A percentile compares a stretch with the other conserved stretches of the same genome.
phyloP scores from a whole-genome alignment of 371 early-diverging fungal species.

The Parasitella parasitica region DNA sequence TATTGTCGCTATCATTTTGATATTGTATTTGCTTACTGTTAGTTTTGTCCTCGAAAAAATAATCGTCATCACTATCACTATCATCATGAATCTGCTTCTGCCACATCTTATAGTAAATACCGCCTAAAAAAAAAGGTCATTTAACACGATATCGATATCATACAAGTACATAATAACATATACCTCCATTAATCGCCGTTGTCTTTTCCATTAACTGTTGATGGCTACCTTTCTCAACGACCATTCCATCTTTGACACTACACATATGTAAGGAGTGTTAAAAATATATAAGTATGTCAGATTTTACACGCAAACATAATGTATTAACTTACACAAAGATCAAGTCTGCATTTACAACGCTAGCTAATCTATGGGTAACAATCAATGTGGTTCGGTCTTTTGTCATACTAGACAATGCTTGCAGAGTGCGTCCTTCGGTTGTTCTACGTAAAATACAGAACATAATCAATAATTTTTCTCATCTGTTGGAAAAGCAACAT shows the following conservation, averaged over 20 bases:
- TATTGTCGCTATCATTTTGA: neutral
- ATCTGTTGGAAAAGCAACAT: neutral
- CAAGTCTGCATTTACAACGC: slow-evolving; percentile 69
- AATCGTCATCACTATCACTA: no score
- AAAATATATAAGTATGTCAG: neutral
- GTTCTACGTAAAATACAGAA: slow-evolving; percentile 19
- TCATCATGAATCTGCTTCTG: slow-evolving; percentile 75
- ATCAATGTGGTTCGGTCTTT: slow-evolving; percentile 86
- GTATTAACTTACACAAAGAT: slow-evolving; percentile 52
- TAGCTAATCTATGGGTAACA: slow-evolving; percentile 88
- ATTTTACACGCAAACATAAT: neutral
- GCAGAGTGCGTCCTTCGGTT: slow-evolving; percentile 82
- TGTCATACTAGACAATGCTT: slow-evolving; percentile 60
- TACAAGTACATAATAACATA: neutral
- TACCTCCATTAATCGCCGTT: slow-evolving; percentile 19
- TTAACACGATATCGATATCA: neutral
- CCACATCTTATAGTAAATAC: slow-evolving; percentile 83
- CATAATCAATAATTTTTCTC: neutral
- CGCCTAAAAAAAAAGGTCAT: slow-evolving; percentile 7
- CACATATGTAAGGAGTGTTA: no score
- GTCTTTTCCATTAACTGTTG: slow-evolving; percentile 59
- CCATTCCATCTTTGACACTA: slow-evolving; percentile 64
- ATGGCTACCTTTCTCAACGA: slow-evolving; percentile 85
- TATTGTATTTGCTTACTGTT: slow-evolving; percentile 2
- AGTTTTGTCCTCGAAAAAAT: no score